A percentile compares a stretch with the other conserved stretches of the same genome.
phyloP scores from a whole-genome alignment of 2,329 filamentous ascomycete species.

The Apiospora malaysiana region DNA sequence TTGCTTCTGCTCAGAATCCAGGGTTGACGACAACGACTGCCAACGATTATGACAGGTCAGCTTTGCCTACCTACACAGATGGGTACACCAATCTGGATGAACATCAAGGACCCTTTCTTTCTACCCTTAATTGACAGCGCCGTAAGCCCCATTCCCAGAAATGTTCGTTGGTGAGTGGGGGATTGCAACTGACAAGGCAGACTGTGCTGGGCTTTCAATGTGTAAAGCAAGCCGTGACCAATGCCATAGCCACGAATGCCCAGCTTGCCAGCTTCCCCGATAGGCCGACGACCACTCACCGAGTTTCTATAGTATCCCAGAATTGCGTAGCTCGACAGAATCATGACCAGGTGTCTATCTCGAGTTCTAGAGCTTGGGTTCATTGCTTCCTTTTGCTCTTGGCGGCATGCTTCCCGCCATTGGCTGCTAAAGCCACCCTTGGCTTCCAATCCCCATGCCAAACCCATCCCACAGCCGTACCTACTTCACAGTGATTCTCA shows the following conservation, averaged over 20 bases:
- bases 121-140: not conserved
- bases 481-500: not conserved
- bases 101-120: not conserved
- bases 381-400: not conserved
- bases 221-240: not conserved
- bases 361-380: not conserved
- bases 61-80: not conserved
- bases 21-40: not conserved
- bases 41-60: not conserved
- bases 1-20: not conserved
- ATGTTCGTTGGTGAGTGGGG: not conserved
- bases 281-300: not conserved
- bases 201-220: not conserved
- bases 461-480: not conserved
- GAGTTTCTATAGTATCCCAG: not conserved
- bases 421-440: not conserved
- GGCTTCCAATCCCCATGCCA: not conserved
- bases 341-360: not conserved
- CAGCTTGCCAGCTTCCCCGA: constrained; percentile 6
- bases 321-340: not conserved
- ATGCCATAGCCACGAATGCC: not conserved
- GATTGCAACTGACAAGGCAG: not conserved
- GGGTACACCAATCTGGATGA: not conserved
- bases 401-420: constrained; percentile 11
- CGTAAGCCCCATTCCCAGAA: not conserved